Percentiles rank a stretch among this genome's conserved stretches.
Conservation (phyloP, 228 moss, liverwort and hornwort species). For the Sphagnum magellanicum region DNA sequence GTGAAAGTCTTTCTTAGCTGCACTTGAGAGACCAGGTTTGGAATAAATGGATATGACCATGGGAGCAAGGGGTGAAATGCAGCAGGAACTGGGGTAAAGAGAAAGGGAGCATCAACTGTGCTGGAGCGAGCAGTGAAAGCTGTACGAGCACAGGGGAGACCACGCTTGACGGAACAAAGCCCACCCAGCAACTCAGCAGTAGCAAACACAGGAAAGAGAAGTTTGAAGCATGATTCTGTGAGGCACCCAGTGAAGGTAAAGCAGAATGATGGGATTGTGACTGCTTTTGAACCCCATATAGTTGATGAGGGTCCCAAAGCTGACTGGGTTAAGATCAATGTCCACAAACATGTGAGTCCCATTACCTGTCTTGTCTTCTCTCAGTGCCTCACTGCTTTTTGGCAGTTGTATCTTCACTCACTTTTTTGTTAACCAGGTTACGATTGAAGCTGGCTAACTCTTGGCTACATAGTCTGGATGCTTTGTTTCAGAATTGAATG, state of each 20-base stretch:
- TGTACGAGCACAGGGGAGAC: slow-evolving; percentile 68
- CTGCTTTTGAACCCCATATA: slow-evolving; percentile 51
- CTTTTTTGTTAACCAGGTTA: too few species aligned
- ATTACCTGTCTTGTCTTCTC: too few species aligned
- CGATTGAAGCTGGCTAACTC: too few species aligned
- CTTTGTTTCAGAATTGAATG: too few species aligned
- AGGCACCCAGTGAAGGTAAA: slow-evolving; percentile 44
- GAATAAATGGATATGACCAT: too few species aligned
- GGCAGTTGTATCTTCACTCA: too few species aligned
- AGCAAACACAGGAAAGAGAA: slow-evolving; percentile 43
- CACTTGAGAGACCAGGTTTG: too few species aligned
- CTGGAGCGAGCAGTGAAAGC: slow-evolving; percentile 84
- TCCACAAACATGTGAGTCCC: slow-evolving; percentile 79
- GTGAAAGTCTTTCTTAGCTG: too few species aligned
- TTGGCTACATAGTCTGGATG: too few species aligned
- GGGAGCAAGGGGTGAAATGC: too few species aligned
- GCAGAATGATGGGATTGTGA: slow-evolving; percentile 24
- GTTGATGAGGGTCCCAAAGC: slow-evolving; percentile 89
- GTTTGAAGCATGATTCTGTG: slow-evolving; percentile 41
- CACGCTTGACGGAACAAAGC: slow-evolving; percentile 25
- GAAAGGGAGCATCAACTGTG: slow-evolving; percentile 55
- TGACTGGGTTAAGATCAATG: slow-evolving; percentile 99
- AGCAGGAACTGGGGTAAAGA: slow-evolving; percentile 56
- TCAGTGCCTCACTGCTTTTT: too few species aligned
- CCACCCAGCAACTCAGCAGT: slow-evolving; percentile 50